Conservation (phyloP, 2,329 filamentous ascomycete genomes). For the Aspergillus tanneri region DNA sequence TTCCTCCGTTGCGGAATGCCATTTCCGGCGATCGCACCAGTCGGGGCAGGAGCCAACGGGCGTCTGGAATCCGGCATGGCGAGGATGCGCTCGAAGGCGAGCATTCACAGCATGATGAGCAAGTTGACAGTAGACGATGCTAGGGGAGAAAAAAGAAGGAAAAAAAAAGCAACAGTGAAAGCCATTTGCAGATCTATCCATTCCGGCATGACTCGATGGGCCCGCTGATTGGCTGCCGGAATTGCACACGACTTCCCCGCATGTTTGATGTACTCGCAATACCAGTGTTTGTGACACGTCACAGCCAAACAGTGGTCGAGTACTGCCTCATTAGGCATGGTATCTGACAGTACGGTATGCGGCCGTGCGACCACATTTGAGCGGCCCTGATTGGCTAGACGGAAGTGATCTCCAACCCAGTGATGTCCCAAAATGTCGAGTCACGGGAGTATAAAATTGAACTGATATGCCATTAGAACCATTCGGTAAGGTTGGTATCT, state of each 20-base stretch:
- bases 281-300: not conserved
- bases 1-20: conserved; percentile 20
- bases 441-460: no score
- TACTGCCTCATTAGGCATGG: no score
- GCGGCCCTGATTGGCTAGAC: not conserved
- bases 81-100: not conserved
- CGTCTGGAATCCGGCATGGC: conserved; percentile 19
- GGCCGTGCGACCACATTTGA: not conserved
- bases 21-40: conserved; percentile 11
- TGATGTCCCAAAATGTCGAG: not conserved
- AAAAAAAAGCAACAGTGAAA: conserved; percentile 2
- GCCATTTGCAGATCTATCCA: not conserved
- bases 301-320: no score
- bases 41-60: conserved; percentile 17
- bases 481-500: no score
- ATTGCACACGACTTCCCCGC: conserved; percentile 9
- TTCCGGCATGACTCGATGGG: not conserved
- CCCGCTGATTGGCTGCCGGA: conserved; percentile 1
- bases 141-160: not conserved
- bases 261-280: not conserved
- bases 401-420: not conserved
- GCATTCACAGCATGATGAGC: conserved; percentile 2
- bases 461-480: no score
- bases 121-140: conserved; percentile 12
- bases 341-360: not conserved